Percentiles rank a stretch among this genome's conserved stretches.
These are phyloP conservation scores for Aspergillus ellipticus DNA, from an alignment of 495 filamentous ascomycete genomes.

Conservation along the genomic window DNA sequence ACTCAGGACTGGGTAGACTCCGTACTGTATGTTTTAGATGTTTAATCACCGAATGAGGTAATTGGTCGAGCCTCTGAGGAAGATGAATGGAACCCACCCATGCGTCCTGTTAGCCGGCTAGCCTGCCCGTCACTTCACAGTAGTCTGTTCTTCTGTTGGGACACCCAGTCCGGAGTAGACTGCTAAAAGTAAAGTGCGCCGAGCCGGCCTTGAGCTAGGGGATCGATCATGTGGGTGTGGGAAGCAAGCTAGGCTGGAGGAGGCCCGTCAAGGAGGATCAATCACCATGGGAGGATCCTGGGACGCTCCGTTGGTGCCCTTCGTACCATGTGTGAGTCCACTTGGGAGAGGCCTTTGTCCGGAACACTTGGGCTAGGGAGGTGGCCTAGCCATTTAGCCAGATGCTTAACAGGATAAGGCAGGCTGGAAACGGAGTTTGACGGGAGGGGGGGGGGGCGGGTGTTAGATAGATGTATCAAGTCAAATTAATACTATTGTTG, in stretches of 20 bases:
- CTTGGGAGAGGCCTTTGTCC: background rate
- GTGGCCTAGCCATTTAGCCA: background rate
- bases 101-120: background rate
- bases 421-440: too few species aligned
- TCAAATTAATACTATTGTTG: too few species aligned
- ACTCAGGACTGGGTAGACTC: too few species aligned
- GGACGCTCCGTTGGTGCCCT: too few species aligned
- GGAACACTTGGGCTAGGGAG: background rate
- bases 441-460: background rate
- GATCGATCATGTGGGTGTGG: slow-evolving; percentile 6
- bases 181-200: background rate
- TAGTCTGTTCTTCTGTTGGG: too few species aligned
- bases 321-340: slow-evolving; percentile 7
- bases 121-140: too few species aligned
- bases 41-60: background rate
- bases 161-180: too few species aligned
- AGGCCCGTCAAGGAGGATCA: background rate
- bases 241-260: background rate
- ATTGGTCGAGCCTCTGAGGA: background rate
- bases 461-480: too few species aligned
- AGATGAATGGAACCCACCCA: background rate
- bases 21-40: background rate
- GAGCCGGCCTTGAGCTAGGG: background rate
- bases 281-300: slow-evolving; percentile 1
- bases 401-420: too few species aligned